Evolutionary conservation across 2,329 filamentous ascomycete species (phyloP), one percentile per base, ranked within the genome.

Genomic region (Penicillium polonicum): DNA sequence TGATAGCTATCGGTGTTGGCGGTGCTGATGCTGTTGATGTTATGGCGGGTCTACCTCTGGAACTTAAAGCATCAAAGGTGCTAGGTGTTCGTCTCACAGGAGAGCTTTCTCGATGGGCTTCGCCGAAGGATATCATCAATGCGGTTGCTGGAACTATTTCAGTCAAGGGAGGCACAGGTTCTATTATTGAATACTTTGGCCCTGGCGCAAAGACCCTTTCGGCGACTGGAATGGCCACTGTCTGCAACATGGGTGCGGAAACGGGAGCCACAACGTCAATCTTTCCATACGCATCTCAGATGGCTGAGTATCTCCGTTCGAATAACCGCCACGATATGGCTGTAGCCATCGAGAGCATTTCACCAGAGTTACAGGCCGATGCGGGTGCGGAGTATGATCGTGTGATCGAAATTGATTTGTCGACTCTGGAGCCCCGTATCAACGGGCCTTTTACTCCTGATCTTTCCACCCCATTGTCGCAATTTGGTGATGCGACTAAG

Each of bases 371-470:
- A 62, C 85, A 84, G 60, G 87, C 90, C 72, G 93, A 97, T 67
- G 83, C 94, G 79, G 92, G 91, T 66, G 90, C 90, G 66, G 88
- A 97, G 79, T 97, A 97, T 77, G 93, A 97, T 77, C 84, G 97
- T 80, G 79, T 96, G 66, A 92, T 97, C 71, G 92, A 97, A 81
- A 90, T 97, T 79, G 92, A 97, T 82, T 85, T 97, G 55, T 88
- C 85, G 59, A 89, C 92, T 78, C 88, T 97, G 46, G 93, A 97
- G 82, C 93, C 93, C 66, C 91, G 97, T 76, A 92, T 97, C 82
- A 97, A 97, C 82, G 93, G 93, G 65, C 93, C 93, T 64, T 97
- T 97, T 85, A 97, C 93, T 25, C 93, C 93, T 61, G 93, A 97
- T 85, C 84, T 97, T 80, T 92, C 91, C 56, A 97, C 93, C 5